Percentiles rank a stretch among this genome's conserved stretches.
Conservation (phyloP, 805 yeast genomes). For the Jamesozyma hellenica region DNA sequence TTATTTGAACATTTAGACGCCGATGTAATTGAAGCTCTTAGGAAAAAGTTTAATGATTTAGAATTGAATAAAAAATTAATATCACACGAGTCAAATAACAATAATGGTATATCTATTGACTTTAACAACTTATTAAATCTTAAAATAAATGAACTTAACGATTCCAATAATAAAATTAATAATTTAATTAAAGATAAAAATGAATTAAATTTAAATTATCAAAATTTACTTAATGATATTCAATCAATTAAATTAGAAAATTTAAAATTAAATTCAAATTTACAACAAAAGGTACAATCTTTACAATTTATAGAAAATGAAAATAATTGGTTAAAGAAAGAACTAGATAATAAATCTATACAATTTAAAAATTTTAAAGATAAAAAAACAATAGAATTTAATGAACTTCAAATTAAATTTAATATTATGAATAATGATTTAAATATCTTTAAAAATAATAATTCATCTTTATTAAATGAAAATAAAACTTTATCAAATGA, state of each 20-base stretch:
- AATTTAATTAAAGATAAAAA: slow-evolving; percentile 20
- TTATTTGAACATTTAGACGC: background rate
- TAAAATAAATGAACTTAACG: slow-evolving; percentile 23
- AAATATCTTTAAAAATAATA: slow-evolving; percentile 7
- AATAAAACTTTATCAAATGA: slow-evolving; percentile 30
- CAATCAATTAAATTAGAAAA: slow-evolving; percentile 27
- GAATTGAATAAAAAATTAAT: no score
- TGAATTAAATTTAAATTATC: slow-evolving; percentile 31
- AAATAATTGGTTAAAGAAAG: slow-evolving; percentile 35
- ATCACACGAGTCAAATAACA: background rate
- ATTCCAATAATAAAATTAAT: slow-evolving; percentile 9
- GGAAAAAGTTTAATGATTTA: background rate
- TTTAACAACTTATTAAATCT: slow-evolving; percentile 10
- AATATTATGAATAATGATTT: slow-evolving; percentile 28
- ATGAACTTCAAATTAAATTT: slow-evolving; percentile 55
- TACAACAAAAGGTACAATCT: slow-evolving; percentile 35
- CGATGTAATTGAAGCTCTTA: background rate
- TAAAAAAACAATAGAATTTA: slow-evolving; percentile 37
- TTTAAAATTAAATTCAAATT: slow-evolving; percentile 26
- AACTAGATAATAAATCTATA: slow-evolving; percentile 27
- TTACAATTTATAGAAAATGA: slow-evolving; percentile 32
- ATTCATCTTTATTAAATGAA: slow-evolving; percentile 28
- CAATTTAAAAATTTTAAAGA: slow-evolving; percentile 26
- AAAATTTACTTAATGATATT: slow-evolving; percentile 31
- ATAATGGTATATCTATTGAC: no score